These are phyloP conservation scores for Phanerochaete carnosa DNA, from an alignment of 768 basidiomycete species.

Conservation along the genomic window DNA sequence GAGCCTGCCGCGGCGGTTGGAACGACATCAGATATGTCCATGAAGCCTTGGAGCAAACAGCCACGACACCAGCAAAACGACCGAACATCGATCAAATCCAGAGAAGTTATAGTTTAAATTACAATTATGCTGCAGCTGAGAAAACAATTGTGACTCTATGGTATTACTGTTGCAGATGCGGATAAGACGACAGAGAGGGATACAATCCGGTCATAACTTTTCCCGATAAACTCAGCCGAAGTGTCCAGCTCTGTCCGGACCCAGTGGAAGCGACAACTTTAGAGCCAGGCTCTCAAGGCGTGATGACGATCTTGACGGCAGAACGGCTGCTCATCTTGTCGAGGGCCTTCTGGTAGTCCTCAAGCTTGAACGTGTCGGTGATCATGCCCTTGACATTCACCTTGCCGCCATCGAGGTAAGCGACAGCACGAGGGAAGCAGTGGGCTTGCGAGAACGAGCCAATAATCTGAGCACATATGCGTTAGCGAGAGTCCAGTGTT, in stretches of 20 bases:
- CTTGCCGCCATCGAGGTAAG: slow-evolving; percentile 85
- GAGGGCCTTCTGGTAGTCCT: slow-evolving; percentile 61
- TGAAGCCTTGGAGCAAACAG: no score
- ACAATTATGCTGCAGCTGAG: background rate
- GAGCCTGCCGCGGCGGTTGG: no score
- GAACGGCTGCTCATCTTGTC: slow-evolving; percentile 65
- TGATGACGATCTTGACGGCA: slow-evolving; percentile 50
- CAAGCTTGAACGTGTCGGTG: slow-evolving; percentile 55
- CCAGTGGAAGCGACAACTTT: no score
- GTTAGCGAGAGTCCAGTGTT: background rate
- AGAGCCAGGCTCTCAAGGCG: slow-evolving; percentile 29
- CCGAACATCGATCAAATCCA: background rate
- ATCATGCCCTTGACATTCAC: slow-evolving; percentile 79
- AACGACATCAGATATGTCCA: no score
- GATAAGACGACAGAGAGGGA: background rate
- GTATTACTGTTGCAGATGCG: background rate
- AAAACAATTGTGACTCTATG: background rate
- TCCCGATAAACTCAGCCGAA: background rate
- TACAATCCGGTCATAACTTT: background rate
- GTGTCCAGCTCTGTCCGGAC: no score
- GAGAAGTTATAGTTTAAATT: background rate
- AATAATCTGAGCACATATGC: slow-evolving; percentile 58
- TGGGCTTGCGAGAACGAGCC: slow-evolving; percentile 90
- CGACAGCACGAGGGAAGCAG: slow-evolving; percentile 90
- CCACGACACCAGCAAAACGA: no score